Evolutionary conservation across 805 yeast species (phyloP).

Genomic region (Candida corydali): DNA sequence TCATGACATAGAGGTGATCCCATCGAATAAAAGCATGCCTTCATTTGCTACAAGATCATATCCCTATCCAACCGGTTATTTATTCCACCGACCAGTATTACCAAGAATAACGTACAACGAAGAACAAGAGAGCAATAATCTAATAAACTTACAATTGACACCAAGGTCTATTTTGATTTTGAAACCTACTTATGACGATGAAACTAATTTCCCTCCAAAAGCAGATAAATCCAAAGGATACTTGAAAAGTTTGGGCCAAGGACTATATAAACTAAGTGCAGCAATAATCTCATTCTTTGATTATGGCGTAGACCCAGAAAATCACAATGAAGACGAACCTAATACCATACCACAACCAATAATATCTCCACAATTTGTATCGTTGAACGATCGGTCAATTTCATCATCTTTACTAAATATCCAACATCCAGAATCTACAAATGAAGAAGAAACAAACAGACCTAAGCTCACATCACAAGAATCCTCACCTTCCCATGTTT

Average conservation of each 20-base stretch:
- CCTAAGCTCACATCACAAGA: background rate
- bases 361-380: conserved; percentile 8
- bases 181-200: conserved; percentile 49
- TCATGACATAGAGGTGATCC: conserved; percentile 26
- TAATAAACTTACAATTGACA: conserved; percentile 53
- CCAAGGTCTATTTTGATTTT: conserved; percentile 75
- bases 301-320: conserved; percentile 26
- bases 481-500: conserved; percentile 4
- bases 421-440: conserved; percentile 3
- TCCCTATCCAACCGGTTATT: conserved; percentile 52
- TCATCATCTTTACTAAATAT: conserved; percentile 9
- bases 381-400: conserved; percentile 6
- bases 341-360: background rate
- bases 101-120: conserved; percentile 47
- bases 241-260: conserved; percentile 8
- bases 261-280: conserved; percentile 15
- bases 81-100: conserved; percentile 31
- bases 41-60: conserved; percentile 49
- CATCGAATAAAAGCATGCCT: conserved; percentile 45
- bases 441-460: background rate
- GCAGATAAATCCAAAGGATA: conserved; percentile 9
- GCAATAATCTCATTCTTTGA: conserved; percentile 41
- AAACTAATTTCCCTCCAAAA: conserved; percentile 6
- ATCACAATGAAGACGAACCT: background rate
- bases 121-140: conserved; percentile 51